A percentile compares a stretch with the other conserved stretches of the same genome.
Conservation (phyloP, 2,329 filamentous ascomycete genomes). For the Fusarium chuoi region DNA sequence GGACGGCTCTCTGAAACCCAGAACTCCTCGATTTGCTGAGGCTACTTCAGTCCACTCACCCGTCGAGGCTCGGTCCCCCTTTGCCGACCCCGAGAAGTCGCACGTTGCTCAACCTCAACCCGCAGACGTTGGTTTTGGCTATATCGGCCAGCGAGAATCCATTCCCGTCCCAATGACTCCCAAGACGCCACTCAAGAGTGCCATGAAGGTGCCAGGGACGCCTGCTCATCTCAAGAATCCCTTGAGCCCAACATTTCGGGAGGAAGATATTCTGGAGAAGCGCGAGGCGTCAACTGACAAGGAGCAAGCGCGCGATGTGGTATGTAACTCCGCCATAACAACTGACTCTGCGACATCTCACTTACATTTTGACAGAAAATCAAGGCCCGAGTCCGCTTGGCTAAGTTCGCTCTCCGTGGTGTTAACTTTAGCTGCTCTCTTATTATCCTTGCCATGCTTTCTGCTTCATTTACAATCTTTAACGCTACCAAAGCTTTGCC, state of each 20-base stretch:
- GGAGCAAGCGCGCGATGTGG: conserved; percentile 86
- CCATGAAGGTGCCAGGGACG: conserved; percentile 87
- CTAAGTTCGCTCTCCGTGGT: conserved; percentile 93
- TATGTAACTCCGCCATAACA: conserved; percentile 60
- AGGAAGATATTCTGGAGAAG: conserved; percentile 89
- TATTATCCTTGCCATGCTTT: conserved; percentile 91
- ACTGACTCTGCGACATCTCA: background rate
- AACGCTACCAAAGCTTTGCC: conserved; percentile 83
- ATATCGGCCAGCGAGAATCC: conserved; percentile 74
- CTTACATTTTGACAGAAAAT: conserved; percentile 73
- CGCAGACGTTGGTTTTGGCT: conserved; percentile 91
- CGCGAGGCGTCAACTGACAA: conserved; percentile 83
- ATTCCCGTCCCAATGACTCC: conserved; percentile 74
- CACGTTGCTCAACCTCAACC: conserved; percentile 73
- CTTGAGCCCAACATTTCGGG: conserved; percentile 88
- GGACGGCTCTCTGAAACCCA: conserved; percentile 71
- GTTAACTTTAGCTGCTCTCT: conserved; percentile 98
- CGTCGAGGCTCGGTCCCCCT: conserved; percentile 69
- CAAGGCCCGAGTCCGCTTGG: conserved; percentile 89
- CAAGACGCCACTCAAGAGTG: conserved; percentile 86
- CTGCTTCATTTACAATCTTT: conserved; percentile 91
- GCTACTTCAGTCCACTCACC: conserved; percentile 83
- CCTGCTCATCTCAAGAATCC: conserved; percentile 80
- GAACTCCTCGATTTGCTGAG: conserved; percentile 83
- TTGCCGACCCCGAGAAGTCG: conserved; percentile 67